A percentile compares a stretch with the other conserved stretches of the same genome.
These are phyloP conservation scores for Leccinum barrowsii DNA, from an alignment of 768 basidiomycete species.

Conservation along the genomic window DNA sequence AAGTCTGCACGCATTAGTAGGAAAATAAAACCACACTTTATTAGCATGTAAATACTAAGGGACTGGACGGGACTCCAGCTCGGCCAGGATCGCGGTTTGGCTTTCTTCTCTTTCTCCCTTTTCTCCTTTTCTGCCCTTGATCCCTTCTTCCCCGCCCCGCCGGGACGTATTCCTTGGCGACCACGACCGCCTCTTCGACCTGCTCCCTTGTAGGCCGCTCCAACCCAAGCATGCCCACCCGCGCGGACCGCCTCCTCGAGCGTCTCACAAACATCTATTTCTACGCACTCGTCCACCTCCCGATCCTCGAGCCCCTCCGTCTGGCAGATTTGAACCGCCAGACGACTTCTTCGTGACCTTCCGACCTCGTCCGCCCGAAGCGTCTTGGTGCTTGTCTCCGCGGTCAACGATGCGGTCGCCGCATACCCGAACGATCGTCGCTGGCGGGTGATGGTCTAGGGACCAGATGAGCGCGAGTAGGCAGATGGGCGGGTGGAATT, in stretches of 20 bases:
- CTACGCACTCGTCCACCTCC: slow-evolving; percentile 67
- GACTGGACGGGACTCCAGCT: slow-evolving; percentile 52
- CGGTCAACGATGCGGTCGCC: slow-evolving; percentile 68
- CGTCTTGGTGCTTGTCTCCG: slow-evolving; percentile 80
- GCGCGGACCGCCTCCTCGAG: slow-evolving; percentile 59
- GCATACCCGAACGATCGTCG: slow-evolving; percentile 71
- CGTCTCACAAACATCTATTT: slow-evolving; percentile 58
- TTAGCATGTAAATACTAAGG: slow-evolving; percentile 15
- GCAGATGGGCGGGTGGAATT: slow-evolving; percentile 52
- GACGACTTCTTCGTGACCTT: slow-evolving; percentile 81
- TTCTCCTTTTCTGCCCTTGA: background rate
- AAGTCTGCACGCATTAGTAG: too few species aligned
- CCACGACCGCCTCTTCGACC: slow-evolving; percentile 45
- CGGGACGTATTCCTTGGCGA: slow-evolving; percentile 40
- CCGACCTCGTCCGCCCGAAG: slow-evolving; percentile 55
- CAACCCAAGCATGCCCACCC: slow-evolving; percentile 52
- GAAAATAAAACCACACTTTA: too few species aligned
- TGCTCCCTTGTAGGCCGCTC: slow-evolving; percentile 49
- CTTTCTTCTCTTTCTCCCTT: slow-evolving; percentile 24
- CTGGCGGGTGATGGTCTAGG: slow-evolving; percentile 47
- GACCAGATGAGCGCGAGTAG: slow-evolving; percentile 83
- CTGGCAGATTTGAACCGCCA: slow-evolving; percentile 67
- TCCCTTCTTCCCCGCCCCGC: slow-evolving; percentile 10
- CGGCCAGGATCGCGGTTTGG: slow-evolving; percentile 49
- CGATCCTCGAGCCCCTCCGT: slow-evolving; percentile 55